Evolutionary conservation across 1,139 yeast genomes (phyloP).

Genomic region (Yamadazyma dendronema): DNA sequence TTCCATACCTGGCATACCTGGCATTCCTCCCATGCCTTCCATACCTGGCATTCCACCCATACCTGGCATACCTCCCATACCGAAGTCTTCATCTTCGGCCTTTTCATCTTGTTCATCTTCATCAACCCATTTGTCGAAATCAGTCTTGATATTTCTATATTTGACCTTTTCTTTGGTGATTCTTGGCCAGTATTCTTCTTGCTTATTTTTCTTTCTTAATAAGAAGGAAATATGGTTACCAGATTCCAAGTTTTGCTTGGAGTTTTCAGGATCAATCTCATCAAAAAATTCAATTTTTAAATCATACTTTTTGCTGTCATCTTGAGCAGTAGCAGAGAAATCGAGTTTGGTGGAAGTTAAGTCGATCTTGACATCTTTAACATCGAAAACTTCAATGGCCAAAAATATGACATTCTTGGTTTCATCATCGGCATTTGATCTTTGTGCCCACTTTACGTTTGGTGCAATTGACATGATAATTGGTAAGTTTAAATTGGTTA

Average conservation of each 20-base stretch:
- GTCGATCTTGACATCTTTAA: slow-evolving; percentile 60
- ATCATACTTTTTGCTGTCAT: slow-evolving; percentile 48
- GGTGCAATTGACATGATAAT: slow-evolving; percentile 18
- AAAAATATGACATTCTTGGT: slow-evolving; percentile 73
- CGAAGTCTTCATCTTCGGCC: slow-evolving; percentile 42
- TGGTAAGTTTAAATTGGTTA: background rate
- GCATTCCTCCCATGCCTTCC: slow-evolving; percentile 28
- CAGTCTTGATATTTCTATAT: slow-evolving; percentile 80
- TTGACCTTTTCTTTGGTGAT: slow-evolving; percentile 73
- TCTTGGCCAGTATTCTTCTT: slow-evolving; percentile 90
- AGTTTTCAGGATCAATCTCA: slow-evolving; percentile 65
- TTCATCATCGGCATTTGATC: slow-evolving; percentile 71
- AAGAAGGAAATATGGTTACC: slow-evolving; percentile 74
- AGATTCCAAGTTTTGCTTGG: slow-evolving; percentile 54
- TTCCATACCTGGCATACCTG: slow-evolving; percentile 16
- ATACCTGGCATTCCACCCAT: slow-evolving; percentile 21
- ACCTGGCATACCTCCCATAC: slow-evolving; percentile 28
- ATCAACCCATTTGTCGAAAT: slow-evolving; percentile 96
- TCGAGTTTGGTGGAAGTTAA: slow-evolving; percentile 58
- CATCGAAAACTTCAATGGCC: slow-evolving; percentile 74
- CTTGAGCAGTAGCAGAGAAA: slow-evolving; percentile 56
- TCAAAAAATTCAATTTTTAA: slow-evolving; percentile 69
- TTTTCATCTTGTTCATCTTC: slow-evolving; percentile 86
- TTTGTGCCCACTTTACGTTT: slow-evolving; percentile 89
- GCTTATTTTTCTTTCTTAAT: slow-evolving; percentile 64